These are phyloP conservation scores for Pleurotus salmoneostramineus DNA, from an alignment of 768 basidiomycete species.

Conservation along the genomic window DNA sequence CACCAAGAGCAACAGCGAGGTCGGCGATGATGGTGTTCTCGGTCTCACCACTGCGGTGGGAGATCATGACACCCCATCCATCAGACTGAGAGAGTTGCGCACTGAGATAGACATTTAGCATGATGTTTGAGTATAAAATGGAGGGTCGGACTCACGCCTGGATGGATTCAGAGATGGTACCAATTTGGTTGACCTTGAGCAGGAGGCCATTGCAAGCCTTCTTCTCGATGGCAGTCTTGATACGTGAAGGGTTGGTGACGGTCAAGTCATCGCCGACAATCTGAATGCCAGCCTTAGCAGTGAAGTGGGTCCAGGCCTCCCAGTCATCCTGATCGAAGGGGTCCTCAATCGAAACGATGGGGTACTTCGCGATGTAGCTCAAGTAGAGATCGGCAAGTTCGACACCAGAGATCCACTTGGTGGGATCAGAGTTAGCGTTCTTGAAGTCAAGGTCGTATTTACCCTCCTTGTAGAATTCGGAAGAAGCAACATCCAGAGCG, in stretches of 20 bases:
- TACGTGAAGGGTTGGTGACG: constrained; percentile 94
- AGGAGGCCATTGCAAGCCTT: constrained; percentile 99
- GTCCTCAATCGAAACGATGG: constrained; percentile 94
- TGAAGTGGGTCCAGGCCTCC: constrained; percentile 97
- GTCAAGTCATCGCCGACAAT: constrained; percentile 96
- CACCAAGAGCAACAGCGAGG: constrained; percentile 88
- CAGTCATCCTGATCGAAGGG: constrained; percentile 99
- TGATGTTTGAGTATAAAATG: background rate
- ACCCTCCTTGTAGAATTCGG: constrained; percentile 99
- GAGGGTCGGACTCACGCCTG: constrained; percentile 70
- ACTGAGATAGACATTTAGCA: constrained; percentile 32
- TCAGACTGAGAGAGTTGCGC: constrained; percentile 94
- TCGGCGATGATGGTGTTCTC: constrained; percentile 97
- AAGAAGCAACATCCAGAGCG: constrained; percentile 96
- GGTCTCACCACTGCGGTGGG: constrained; percentile 98
- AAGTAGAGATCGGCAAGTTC: constrained; percentile 94
- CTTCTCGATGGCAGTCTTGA: constrained; percentile 99
- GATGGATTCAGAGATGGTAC: constrained; percentile 97
- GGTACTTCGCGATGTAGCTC: constrained; percentile 85
- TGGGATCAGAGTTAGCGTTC: constrained; percentile 98
- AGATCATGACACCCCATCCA: constrained; percentile 99
- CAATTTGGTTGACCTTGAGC: constrained; percentile 99
- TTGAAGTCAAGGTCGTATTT: constrained; percentile 99
- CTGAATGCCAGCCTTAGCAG: constrained; percentile 72
- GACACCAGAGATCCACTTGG: constrained; percentile 91